phyloP scores from a whole-genome alignment of 768 basidiomycete genomes.

The Boletus rufocinnamomeus region DNA sequence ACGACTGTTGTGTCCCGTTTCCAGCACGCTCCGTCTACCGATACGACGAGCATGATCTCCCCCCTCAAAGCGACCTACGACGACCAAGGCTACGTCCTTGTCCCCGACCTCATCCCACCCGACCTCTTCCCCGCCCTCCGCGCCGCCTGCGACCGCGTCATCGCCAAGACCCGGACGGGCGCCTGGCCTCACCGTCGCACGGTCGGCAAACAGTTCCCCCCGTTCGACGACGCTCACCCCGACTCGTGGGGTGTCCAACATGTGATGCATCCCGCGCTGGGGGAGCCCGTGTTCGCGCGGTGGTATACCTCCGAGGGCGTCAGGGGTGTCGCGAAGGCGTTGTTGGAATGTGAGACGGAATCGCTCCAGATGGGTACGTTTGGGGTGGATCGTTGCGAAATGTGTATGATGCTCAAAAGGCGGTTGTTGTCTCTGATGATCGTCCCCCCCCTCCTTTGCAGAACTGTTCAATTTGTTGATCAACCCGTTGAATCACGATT shows the following conservation, averaged over 20 bases:
- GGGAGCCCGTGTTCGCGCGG: conserved; percentile 55
- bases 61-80: conserved; percentile 55
- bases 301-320: conserved; percentile 68
- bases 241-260: conserved; percentile 86
- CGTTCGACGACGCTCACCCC: conserved; percentile 55
- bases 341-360: conserved; percentile 57
- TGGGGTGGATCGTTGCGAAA: too few species aligned
- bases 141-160: conserved; percentile 52
- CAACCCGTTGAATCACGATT: conserved; percentile 62
- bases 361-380: conserved; percentile 69
- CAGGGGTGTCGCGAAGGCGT: conserved; percentile 41
- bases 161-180: conserved; percentile 57
- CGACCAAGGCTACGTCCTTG: conserved; percentile 63
- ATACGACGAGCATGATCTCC: conserved; percentile 2
- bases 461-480: conserved; percentile 79
- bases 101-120: conserved; percentile 53
- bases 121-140: conserved; percentile 42
- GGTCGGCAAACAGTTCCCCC: conserved; percentile 80
- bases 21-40: not conserved
- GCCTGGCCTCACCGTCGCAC: conserved; percentile 66
- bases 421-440: not conserved
- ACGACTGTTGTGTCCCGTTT: not conserved
- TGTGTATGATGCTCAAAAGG: not conserved
- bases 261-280: conserved; percentile 75
- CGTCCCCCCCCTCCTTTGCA: not conserved